phyloP scores from a whole-genome alignment of 108 stramenopile species.

The Conticribra guillardii region DNA sequence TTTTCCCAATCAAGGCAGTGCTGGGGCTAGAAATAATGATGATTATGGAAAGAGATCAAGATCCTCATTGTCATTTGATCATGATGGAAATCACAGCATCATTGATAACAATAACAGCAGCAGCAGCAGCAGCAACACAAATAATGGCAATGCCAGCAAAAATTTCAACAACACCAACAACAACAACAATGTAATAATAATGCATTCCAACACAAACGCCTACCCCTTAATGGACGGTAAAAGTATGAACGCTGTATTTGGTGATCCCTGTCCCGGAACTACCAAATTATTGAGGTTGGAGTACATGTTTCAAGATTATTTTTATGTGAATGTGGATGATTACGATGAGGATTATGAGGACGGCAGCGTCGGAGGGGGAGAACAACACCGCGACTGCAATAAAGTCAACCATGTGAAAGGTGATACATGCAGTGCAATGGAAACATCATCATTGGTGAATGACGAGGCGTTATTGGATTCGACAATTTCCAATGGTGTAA shows the following conservation, averaged over 20 bases:
- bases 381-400: not conserved
- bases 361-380: not conserved
- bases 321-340: not conserved
- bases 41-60: too few species aligned
- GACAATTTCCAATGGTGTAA: too few species aligned
- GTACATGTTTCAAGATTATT: conserved; percentile 46
- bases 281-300: conserved; percentile 58
- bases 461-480: too few species aligned
- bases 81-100: too few species aligned
- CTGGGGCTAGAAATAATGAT: too few species aligned
- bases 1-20: too few species aligned
- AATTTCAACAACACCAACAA: too few species aligned
- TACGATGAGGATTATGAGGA: not conserved
- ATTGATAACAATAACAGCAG: not conserved
- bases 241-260: conserved; percentile 70
- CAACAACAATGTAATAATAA: not conserved
- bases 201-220: conserved; percentile 5
- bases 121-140: not conserved
- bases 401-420: too few species aligned
- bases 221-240: conserved; percentile 44
- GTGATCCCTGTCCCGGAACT: conserved; percentile 75
- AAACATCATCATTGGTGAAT: too few species aligned
- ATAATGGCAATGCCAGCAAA: not conserved
- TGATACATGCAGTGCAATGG: too few species aligned
- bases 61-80: too few species aligned